A percentile compares a stretch with the other conserved stretches of the same genome.
Evolutionary conservation across 2,329 filamentous ascomycete species (phyloP).

Genomic region (Cercospora janseana): DNA sequence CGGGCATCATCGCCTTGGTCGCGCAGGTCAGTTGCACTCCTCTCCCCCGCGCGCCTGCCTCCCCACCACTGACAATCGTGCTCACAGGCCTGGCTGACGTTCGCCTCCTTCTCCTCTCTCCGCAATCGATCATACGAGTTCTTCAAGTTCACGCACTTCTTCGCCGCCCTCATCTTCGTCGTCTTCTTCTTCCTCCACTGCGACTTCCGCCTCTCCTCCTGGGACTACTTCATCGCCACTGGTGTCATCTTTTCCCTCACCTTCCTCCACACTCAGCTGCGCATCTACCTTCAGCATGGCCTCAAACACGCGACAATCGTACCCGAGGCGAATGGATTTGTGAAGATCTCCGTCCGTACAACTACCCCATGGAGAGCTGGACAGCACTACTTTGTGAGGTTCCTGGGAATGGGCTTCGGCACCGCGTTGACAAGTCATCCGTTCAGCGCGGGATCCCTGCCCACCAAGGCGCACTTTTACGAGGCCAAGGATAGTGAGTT

Average conservation of each 20-base stretch:
- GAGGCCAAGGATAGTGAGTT: constrained; percentile 40
- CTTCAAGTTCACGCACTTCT: constrained; percentile 58
- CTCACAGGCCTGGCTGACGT: constrained; percentile 44
- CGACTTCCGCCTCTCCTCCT: constrained; percentile 55
- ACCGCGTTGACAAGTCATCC: constrained; percentile 50
- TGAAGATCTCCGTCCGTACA: constrained; percentile 48
- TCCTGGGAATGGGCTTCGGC: constrained; percentile 47
- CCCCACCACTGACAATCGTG: neutral
- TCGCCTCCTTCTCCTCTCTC: constrained; percentile 53
- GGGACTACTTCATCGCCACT: constrained; percentile 59
- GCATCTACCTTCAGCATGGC: constrained; percentile 54
- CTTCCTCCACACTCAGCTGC: constrained; percentile 47
- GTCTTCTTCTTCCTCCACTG: constrained; percentile 63
- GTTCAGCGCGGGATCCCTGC: constrained; percentile 56
- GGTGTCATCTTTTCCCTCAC: constrained; percentile 53
- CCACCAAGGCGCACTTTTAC: constrained; percentile 30
- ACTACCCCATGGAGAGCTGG: constrained; percentile 51
- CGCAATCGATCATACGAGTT: constrained; percentile 59
- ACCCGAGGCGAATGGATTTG: constrained; percentile 42
- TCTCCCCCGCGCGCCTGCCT: no score
- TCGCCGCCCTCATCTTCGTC: constrained; percentile 55
- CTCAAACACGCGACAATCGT: constrained; percentile 46
- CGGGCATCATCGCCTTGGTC: constrained; percentile 55
- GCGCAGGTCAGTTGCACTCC: constrained; percentile 48
- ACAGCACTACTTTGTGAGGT: constrained; percentile 58